These are phyloP conservation scores for Dioszegia crocea DNA, from an alignment of 768 basidiomycete species.

Conservation along the genomic window DNA sequence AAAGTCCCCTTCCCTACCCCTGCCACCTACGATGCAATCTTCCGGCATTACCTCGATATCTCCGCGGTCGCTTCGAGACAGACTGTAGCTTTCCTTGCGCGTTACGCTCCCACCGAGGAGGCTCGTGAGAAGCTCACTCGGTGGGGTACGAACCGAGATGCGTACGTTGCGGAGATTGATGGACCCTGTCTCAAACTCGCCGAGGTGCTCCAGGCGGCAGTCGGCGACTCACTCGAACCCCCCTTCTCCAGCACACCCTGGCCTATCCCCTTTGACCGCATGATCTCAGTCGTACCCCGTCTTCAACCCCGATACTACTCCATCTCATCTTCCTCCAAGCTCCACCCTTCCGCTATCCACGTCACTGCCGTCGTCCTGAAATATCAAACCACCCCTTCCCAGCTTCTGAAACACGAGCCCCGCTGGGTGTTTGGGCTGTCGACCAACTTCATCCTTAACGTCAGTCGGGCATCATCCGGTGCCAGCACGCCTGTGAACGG, in stretches of 20 bases:
- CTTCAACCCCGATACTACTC: constrained; percentile 98
- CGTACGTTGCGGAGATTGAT: constrained; percentile 70
- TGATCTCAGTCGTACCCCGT: constrained; percentile 87
- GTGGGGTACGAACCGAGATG: constrained; percentile 80
- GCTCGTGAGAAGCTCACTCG: constrained; percentile 70
- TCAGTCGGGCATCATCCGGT: constrained; percentile 63
- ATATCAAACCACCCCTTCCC: constrained; percentile 66
- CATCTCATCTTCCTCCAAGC: constrained; percentile 93
- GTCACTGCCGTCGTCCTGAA: constrained; percentile 93
- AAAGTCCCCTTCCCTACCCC: constrained; percentile 99
- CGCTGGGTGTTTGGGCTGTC: constrained; percentile 62
- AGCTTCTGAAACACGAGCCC: constrained; percentile 53
- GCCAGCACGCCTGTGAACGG: constrained; percentile 29
- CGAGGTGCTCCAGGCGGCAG: constrained; percentile 85
- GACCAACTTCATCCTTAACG: constrained; percentile 90
- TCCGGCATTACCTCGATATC: constrained; percentile 96
- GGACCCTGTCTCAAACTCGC: constrained; percentile 80
- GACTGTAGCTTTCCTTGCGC: constrained; percentile 77
- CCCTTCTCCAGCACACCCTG: constrained; percentile 75
- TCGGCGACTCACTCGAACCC: constrained; percentile 66
- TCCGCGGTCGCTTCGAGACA: constrained; percentile 92
- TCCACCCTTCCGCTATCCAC: constrained; percentile 83
- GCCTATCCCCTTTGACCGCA: constrained; percentile 91
- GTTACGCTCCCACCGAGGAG: constrained; percentile 76
- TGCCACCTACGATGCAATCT: constrained; percentile 85